phyloP scores from a whole-genome alignment of 2,329 filamentous ascomycete species.

The Aspergillus carbonarius region DNA sequence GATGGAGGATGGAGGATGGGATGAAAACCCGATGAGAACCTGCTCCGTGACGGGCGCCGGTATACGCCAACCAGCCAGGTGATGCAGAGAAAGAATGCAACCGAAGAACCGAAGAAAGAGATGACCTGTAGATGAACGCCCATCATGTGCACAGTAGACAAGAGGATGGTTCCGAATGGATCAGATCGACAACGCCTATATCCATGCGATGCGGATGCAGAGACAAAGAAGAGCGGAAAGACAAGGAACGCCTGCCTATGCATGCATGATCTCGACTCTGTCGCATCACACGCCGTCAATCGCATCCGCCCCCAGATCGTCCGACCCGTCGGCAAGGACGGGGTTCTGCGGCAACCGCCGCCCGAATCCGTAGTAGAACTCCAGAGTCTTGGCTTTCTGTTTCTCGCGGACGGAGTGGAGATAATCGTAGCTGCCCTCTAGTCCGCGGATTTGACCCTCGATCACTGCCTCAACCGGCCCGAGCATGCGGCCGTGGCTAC shows the following conservation, averaged over 20 bases:
- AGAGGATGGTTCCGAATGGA: background rate
- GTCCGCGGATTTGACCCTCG: slow-evolving; percentile 79
- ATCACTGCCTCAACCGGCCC: slow-evolving; percentile 55
- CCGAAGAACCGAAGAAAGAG: background rate
- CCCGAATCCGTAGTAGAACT: slow-evolving; percentile 67
- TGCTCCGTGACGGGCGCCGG: background rate
- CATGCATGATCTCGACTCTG: background rate
- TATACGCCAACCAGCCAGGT: background rate
- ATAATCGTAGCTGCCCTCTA: slow-evolving; percentile 77
- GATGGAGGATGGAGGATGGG: background rate
- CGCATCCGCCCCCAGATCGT: slow-evolving; percentile 15
- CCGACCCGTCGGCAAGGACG: slow-evolving; percentile 24
- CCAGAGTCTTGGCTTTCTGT: slow-evolving; percentile 81
- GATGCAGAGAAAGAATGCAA: background rate
- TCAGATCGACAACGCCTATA: background rate
- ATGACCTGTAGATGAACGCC: slow-evolving; percentile 6
- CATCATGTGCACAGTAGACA: slow-evolving; percentile 5
- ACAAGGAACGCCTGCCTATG: background rate
- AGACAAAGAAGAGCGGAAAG: background rate
- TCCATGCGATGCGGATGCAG: background rate
- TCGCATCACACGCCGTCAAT: slow-evolving; percentile 17
- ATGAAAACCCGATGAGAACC: background rate
- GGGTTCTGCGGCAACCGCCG: slow-evolving; percentile 28
- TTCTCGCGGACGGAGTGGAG: slow-evolving; percentile 71
- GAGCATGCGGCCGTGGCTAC: slow-evolving; percentile 56